Conservation (phyloP, 805 yeast species). For the Maudiozyma barnettii region DNA sequence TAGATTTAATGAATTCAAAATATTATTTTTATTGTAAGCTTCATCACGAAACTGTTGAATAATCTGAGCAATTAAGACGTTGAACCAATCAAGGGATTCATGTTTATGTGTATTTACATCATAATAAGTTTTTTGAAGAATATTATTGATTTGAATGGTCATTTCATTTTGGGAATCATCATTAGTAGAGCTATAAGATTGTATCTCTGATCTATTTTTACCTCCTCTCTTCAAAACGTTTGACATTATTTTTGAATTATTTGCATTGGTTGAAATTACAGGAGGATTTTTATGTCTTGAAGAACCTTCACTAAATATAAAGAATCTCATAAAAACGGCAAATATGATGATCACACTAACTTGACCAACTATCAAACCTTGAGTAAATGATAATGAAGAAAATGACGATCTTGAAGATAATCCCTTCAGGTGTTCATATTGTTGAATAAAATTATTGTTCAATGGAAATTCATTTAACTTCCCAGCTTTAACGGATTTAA, state of each 20-base stretch:
- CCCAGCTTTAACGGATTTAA: neutral
- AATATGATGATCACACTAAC: conserved; percentile 56
- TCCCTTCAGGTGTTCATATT: neutral
- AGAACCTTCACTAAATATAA: conserved; percentile 62
- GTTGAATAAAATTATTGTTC: neutral
- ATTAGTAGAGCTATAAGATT: conserved; percentile 8
- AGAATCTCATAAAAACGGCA: conserved; percentile 59
- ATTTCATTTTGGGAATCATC: conserved; percentile 13
- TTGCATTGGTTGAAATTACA: neutral
- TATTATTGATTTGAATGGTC: conserved; percentile 32
- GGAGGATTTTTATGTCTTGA: conserved; percentile 30
- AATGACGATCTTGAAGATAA: conserved; percentile 5
- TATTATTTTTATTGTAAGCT: conserved; percentile 75
- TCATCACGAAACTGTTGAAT: conserved; percentile 82
- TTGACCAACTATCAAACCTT: conserved; percentile 68
- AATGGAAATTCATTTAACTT: neutral
- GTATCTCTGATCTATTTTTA: conserved; percentile 6
- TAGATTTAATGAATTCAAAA: conserved; percentile 66
- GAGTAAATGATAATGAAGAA: conserved; percentile 58
- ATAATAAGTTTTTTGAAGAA: conserved; percentile 85
- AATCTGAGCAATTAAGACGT: conserved; percentile 85
- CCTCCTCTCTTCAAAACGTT: conserved; percentile 26
- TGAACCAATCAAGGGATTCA: conserved; percentile 95
- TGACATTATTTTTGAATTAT: neutral
- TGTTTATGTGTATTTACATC: conserved; percentile 80